phyloP scores from a whole-genome alignment of 2,329 filamentous ascomycete species.

The Graphilbum ipis-grandicollis region DNA sequence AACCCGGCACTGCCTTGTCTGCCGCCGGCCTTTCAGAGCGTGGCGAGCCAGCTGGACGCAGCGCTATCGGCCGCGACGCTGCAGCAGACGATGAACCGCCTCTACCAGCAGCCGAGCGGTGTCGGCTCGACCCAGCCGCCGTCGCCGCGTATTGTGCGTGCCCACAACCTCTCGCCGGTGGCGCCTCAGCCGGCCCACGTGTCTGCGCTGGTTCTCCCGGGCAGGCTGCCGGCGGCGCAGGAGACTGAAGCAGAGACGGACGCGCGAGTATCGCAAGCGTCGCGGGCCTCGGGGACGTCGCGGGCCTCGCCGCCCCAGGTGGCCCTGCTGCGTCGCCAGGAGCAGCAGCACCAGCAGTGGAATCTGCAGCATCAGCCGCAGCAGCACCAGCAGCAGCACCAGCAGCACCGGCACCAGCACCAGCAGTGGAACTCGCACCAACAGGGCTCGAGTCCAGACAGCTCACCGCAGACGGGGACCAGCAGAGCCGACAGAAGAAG shows the following conservation, averaged over 20 bases:
- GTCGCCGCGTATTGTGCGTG: slow-evolving; percentile 38
- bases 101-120: neutral
- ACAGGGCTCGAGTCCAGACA: slow-evolving; percentile 46
- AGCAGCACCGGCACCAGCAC: too few species aligned
- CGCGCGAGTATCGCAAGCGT: neutral
- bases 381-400: too few species aligned
- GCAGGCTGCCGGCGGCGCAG: neutral
- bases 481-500: too few species aligned
- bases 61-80: neutral
- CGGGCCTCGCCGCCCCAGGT: slow-evolving; percentile 32
- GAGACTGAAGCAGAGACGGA: neutral
- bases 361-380: too few species aligned
- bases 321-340: slow-evolving; percentile 34
- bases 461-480: slow-evolving; percentile 31
- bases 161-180: slow-evolving; percentile 54
- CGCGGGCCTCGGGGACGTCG: neutral
- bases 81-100: neutral
- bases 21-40: neutral
- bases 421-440: too few species aligned
- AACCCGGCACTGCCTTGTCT: neutral
- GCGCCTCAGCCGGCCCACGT: slow-evolving; percentile 62
- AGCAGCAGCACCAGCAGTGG: slow-evolving; percentile 18
- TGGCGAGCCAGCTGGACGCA: neutral
- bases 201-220: slow-evolving; percentile 29
- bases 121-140: slow-evolving; percentile 11